Base-by-base conservation (phyloP, 768 basidiomycete species). In the Xerocomellus intermedius region DNA sequence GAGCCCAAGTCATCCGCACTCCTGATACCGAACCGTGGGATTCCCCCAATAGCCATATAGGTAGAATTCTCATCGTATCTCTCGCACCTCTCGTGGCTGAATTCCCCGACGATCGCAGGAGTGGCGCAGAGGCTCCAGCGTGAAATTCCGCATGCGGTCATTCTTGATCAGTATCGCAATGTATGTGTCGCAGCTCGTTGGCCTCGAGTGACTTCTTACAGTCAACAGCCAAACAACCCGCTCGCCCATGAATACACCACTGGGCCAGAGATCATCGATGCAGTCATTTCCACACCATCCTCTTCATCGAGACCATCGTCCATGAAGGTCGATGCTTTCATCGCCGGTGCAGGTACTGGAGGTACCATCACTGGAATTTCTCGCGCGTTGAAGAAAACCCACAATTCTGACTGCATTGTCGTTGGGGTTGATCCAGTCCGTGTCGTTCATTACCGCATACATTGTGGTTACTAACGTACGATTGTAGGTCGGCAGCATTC, bases 1-100 rank as follows among this genome's bases (percentile, higher is more conserved):
- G 97, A 4, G 97, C 97, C 3, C 89, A 94, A 69, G 94, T 99
- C 49, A 79, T 98, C 51, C 89, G 97, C 47, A 98, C 97, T 5
- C 96, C 96, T 5, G 93, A 85, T 12, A 88, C 88, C 51, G 93
- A 90, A 1, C 82, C 90, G 5, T 96, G 85, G 84, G 89, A 97
- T 65, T 85, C 93, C 2, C 87, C 90, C 14, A 87, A 93, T 42
- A 91, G 89, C 58, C 91, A 97, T 68, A 89, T 98, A 83, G 91
- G 92, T 91, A 83, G 79, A 79, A 73, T 77, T 66, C 65, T 59
- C 61, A 57, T 67, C 56, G 21, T 37, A 49, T 50, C 50, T 50
- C 60, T 54, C 16, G 66, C 70, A 64, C 73, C 68, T 76, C 80
- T 87, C 84, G 82, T 84, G 83, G 82, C 84, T 90, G 86, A 89